Conservation (phyloP, 805 yeast genomes). For the Metschnikowia koreensis region DNA sequence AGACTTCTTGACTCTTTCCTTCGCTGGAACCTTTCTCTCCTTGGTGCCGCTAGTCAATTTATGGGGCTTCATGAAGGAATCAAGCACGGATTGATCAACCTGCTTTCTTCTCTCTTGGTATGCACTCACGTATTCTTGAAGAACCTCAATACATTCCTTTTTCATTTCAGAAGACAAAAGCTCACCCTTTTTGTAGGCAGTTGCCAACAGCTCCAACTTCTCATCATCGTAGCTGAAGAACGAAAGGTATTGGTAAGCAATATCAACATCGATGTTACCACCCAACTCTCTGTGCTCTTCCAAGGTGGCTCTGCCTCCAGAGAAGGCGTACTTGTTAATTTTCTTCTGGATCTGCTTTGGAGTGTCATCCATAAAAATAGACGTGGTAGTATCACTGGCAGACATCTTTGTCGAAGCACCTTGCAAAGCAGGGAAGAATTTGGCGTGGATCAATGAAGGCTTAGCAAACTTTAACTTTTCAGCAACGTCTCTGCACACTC, state of each 20-base stretch:
- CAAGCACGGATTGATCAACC: conserved; percentile 61
- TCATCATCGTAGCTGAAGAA: conserved; percentile 90
- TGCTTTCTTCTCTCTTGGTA: conserved; percentile 78
- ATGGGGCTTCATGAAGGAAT: conserved; percentile 80
- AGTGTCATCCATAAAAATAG: conserved; percentile 94
- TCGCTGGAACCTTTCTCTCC: conserved; percentile 71
- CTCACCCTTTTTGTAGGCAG: conserved; percentile 74
- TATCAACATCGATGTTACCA: conserved; percentile 94
- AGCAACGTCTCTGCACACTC: conserved; percentile 97
- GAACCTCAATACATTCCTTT: conserved; percentile 73
- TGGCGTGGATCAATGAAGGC: conserved; percentile 89
- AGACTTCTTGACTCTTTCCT: conserved; percentile 46
- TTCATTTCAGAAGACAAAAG: conserved; percentile 92
- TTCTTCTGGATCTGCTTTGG: conserved; percentile 89
- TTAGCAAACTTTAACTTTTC: conserved; percentile 85
- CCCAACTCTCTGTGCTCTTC: conserved; percentile 91
- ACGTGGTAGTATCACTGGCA: conserved; percentile 85
- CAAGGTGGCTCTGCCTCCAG: conserved; percentile 84
- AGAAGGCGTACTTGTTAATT: conserved; percentile 92
- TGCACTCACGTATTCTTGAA: conserved; percentile 73
- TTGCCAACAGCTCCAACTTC: conserved; percentile 58
- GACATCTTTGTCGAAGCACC: conserved; percentile 97
- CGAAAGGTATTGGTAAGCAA: conserved; percentile 87
- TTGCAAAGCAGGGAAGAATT: conserved; percentile 97
- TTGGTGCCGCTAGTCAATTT: conserved; percentile 70